Base-by-base conservation (phyloP, 2,329 filamentous ascomycete species). In the Colletotrichum sp. region DNA sequence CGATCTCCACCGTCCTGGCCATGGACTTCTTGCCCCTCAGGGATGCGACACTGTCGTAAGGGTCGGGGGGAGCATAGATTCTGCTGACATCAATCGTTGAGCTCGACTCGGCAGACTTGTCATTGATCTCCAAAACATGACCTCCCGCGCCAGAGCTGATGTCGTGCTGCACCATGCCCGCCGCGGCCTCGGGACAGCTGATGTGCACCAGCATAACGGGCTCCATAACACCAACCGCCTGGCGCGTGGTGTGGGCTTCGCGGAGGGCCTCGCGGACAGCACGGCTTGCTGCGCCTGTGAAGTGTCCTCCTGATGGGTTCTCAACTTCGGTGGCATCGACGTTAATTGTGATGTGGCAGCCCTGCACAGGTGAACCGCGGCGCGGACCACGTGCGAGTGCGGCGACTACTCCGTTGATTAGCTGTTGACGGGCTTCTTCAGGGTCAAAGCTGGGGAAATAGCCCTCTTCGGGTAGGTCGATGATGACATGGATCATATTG, bases 191-290 rank as follows among this genome's bases (percentile, higher is more conserved):
- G 67, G 97, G 95, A 66, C 97, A 95, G 78, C 92, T 93, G 81
- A 99, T 98, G 68, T 93, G 92, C 7, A 95, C 95, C 76, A 93
- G 93, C 95, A 99, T 98, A 71, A 99, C 94, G 2, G 97, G 97
- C 82, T 99, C 97, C 86, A 99, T 94, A 52, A 99, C 87, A 2
- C 90, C 90, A 2, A 95, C 90, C 4, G 88, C 86, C 4, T 86
- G 82, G 32, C 86, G 84, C 12, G 89, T 85, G 21, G 21, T 52
- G 71, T 91, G 88, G 0, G 93, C 92, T 21, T 92, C 88, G 67
- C 91, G 90, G 1, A 99, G 89, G 1, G 93, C 93, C 10, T 90
- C 88, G 75, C 93, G 91, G 1, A 96, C 93, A 3, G 94, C 94
- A 3, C 85, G 85, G 55, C 88, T 81, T 84, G 91, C 82, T 85